Percentiles rank a stretch among this genome's conserved stretches.
These are phyloP conservation scores for Zelonia costaricensis DNA, from an alignment of 208 protist species.

Conservation along the genomic window DNA sequence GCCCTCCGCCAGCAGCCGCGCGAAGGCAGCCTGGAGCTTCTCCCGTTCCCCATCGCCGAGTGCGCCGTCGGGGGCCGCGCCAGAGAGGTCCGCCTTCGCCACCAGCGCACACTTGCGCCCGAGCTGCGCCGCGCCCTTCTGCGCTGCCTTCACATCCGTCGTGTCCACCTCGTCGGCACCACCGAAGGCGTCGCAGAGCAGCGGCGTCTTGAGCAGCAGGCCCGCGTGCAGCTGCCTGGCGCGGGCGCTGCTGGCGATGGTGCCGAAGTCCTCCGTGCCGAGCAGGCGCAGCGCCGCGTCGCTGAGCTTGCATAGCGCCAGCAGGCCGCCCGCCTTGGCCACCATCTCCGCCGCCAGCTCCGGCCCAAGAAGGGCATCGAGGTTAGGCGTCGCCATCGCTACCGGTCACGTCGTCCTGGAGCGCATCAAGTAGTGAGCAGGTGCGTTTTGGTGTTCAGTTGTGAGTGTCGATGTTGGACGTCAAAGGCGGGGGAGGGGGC, in stretches of 20 bases:
- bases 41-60: constrained; percentile 49
- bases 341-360: constrained; percentile 49
- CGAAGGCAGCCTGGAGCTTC: constrained; percentile 55
- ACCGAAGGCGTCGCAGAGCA: constrained; percentile 73
- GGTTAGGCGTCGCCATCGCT: constrained; percentile 48
- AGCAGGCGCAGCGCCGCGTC: constrained; percentile 67
- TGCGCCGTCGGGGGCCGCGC: constrained; percentile 29
- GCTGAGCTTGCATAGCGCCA: constrained; percentile 50
- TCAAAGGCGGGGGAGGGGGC: no score
- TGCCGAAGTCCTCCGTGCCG: constrained; percentile 52
- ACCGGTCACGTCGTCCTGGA: background rate
- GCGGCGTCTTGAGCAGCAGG: constrained; percentile 48
- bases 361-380: constrained; percentile 54
- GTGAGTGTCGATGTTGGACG: background rate
- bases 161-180: constrained; percentile 37
- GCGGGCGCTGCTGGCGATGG: constrained; percentile 13
- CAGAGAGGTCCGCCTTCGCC: constrained; percentile 60
- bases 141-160: constrained; percentile 53
- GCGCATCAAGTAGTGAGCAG: no score
- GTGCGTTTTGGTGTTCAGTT: background rate
- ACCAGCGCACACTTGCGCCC: constrained; percentile 65
- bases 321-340: constrained; percentile 52
- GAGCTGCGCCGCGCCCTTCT: constrained; percentile 62
- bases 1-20: constrained; percentile 51
- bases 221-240: constrained; percentile 59